phyloP scores from a whole-genome alignment of 2,329 filamentous ascomycete species.

The Aspergillus fumigatiaffinis region DNA sequence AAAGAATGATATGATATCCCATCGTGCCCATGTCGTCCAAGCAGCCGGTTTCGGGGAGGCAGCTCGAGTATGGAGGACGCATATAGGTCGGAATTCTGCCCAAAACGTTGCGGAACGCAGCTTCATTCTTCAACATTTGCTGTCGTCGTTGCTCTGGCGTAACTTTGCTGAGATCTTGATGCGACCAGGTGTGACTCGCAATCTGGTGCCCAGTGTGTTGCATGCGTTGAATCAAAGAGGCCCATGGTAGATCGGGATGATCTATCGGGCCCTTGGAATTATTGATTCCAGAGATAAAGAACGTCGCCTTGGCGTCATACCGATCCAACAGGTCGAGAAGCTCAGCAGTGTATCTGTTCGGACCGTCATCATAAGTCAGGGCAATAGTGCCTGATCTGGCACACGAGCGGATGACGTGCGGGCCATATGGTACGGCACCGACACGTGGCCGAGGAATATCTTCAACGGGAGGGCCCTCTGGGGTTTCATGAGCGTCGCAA shows the following conservation, averaged over 20 bases:
- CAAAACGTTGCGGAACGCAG: constrained; percentile 45
- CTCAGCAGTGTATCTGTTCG: constrained; percentile 57
- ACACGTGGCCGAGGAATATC: constrained; percentile 32
- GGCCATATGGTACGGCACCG: constrained; percentile 36
- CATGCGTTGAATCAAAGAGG: constrained; percentile 40
- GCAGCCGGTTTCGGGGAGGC: constrained; percentile 34
- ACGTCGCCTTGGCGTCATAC: constrained; percentile 63
- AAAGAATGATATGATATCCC: constrained; percentile 49
- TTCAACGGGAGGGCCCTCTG: constrained; percentile 33
- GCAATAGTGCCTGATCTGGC: constrained; percentile 57
- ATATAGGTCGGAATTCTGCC: constrained; percentile 52
- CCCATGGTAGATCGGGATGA: constrained; percentile 37
- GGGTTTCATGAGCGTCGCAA: constrained; percentile 35
- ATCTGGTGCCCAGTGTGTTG: constrained; percentile 46
- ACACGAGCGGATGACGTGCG: constrained; percentile 36
- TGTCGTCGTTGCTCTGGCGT: constrained; percentile 32
- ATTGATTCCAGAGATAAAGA: constrained; percentile 57
- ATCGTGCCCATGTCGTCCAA: constrained; percentile 42
- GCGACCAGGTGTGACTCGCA: constrained; percentile 52
- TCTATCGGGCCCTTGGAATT: constrained; percentile 45
- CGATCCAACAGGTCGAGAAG: constrained; percentile 58
- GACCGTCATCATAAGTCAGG: constrained; percentile 65
- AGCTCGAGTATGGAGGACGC: constrained; percentile 49
- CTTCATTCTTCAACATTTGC: constrained; percentile 48
- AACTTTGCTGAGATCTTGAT: constrained; percentile 44